Percentiles rank a stretch among this genome's conserved stretches.
phyloP scores from a whole-genome alignment of 495 filamentous ascomycete species.

The Sabuloglossum arenarium region DNA sequence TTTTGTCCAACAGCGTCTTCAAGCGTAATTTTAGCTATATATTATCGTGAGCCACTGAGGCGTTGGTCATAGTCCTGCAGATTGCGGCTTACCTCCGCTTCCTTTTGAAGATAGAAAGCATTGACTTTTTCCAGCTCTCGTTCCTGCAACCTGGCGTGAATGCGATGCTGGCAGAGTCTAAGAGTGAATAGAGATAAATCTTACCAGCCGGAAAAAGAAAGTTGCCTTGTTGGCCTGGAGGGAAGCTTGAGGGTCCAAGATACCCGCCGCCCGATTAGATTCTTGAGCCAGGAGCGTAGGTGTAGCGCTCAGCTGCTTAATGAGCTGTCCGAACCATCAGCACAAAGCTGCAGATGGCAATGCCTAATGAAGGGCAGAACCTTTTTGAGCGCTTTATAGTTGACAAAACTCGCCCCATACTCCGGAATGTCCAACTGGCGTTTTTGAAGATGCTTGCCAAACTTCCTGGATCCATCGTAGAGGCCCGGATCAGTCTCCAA shows the following conservation, averaged over 20 bases:
- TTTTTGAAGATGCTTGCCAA: slow-evolving; percentile 97
- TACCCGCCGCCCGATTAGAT: slow-evolving; percentile 27
- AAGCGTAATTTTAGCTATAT: slow-evolving; percentile 74
- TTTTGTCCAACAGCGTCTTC: slow-evolving; percentile 84
- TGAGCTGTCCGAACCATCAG: slow-evolving; percentile 41
- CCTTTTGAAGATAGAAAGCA: slow-evolving; percentile 91
- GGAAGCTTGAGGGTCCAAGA: slow-evolving; percentile 61
- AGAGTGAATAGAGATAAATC: slow-evolving; percentile 8
- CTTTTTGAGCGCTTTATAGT: slow-evolving; percentile 98
- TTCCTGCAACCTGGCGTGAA: slow-evolving; percentile 35
- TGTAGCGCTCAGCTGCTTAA: slow-evolving; percentile 88
- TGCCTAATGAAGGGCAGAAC: slow-evolving; percentile 22
- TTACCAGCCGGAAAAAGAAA: slow-evolving; percentile 92
- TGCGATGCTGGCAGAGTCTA: not conserved
- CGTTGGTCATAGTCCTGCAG: too few relatives aligned
- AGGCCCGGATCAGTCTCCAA: not conserved
- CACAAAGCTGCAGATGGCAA: not conserved
- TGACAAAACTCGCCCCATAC: slow-evolving; percentile 97
- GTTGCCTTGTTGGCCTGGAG: slow-evolving; percentile 94
- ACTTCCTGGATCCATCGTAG: slow-evolving; percentile 49
- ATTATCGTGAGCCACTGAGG: slow-evolving; percentile 3
- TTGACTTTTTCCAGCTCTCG: slow-evolving; percentile 97
- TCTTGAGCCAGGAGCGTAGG: slow-evolving; percentile 60
- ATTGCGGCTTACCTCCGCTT: slow-evolving; percentile 57
- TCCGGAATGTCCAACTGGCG: slow-evolving; percentile 95